Percentiles rank a stretch among this genome's conserved stretches.
Conservation (phyloP, 2,329 filamentous ascomycete species). For the Penicillium digitatum region DNA sequence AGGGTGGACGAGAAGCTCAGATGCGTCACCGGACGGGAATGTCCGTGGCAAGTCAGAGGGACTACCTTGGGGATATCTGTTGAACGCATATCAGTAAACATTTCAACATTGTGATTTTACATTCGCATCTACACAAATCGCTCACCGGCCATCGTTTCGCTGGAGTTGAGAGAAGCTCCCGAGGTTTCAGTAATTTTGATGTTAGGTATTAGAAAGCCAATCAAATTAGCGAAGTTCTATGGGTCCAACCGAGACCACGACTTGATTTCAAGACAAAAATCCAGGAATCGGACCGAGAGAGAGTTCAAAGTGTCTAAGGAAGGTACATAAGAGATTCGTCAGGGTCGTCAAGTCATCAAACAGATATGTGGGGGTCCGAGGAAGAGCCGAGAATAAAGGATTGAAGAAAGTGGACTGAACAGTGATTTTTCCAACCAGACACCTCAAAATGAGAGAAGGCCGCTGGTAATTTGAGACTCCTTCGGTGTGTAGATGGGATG, state of each 20-base stretch:
- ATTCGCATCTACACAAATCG: background rate
- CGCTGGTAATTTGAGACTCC: background rate
- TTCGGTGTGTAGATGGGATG: constrained; percentile 6
- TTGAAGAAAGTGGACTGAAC: constrained; percentile 15
- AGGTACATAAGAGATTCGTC: constrained; percentile 40
- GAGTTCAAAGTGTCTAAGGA: constrained; percentile 21
- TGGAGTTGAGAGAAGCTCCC: constrained; percentile 2
- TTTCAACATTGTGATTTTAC: background rate
- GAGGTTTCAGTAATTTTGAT: constrained; percentile 4
- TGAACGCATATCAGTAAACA: background rate
- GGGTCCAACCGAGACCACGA: background rate
- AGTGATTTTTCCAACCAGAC: constrained; percentile 4
- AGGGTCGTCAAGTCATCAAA: constrained; percentile 42
- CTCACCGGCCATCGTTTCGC: constrained; percentile 20
- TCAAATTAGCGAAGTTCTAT: constrained; percentile 1
- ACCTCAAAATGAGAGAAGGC: constrained; percentile 8
- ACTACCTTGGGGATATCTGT: constrained; percentile 60
- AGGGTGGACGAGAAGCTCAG: constrained; percentile 82
- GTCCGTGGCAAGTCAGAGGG: constrained; percentile 88
- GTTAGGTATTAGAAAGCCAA: constrained; percentile 5
- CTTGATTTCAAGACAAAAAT: constrained; percentile 6
- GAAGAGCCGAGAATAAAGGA: constrained; percentile 16
- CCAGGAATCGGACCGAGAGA: constrained; percentile 13
- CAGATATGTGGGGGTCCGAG: constrained; percentile 16
- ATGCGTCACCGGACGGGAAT: constrained; percentile 88